Conservation (phyloP, 441 rosid species). For the Adansonia gregorii region DNA sequence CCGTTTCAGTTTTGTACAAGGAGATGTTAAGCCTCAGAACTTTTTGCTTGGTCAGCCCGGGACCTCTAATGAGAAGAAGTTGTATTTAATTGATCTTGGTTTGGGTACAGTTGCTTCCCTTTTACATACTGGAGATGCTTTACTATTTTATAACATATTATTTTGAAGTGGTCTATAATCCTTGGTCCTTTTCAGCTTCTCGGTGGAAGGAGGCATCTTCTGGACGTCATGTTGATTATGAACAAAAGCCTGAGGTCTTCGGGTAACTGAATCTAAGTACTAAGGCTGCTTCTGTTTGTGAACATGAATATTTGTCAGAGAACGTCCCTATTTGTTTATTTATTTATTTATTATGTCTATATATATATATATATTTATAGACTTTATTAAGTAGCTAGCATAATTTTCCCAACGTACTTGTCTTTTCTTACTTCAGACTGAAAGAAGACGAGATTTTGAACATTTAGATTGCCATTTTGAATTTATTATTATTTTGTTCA, state of each 20-base stretch:
- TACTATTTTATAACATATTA: conserved; percentile 7
- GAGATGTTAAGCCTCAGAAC: conserved; percentile 77
- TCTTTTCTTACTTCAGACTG: neutral
- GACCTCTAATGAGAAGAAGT: conserved; percentile 59
- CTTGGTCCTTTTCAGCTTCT: conserved; percentile 46
- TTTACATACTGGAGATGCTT: conserved; percentile 17
- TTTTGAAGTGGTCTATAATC: conserved; percentile 24
- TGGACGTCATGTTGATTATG: neutral
- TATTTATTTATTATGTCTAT: neutral
- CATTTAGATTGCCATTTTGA: conserved; percentile 12
- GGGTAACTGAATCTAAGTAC: conserved; percentile 26
- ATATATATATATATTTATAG: neutral
- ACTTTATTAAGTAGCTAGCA: neutral
- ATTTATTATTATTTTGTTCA: neutral
- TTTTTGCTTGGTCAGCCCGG: conserved; percentile 72
- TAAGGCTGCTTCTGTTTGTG: neutral
- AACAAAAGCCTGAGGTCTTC: neutral
- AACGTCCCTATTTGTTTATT: neutral
- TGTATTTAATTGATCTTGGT: conserved; percentile 69
- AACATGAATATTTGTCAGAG: neutral
- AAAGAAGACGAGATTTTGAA: neutral
- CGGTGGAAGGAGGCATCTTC: neutral
- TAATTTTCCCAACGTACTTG: neutral
- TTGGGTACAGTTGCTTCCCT: conserved; percentile 46
- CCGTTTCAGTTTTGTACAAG: conserved; percentile 61